Conservation (phyloP, 2,329 filamentous ascomycete species). For the Diaporthe australafricana region DNA sequence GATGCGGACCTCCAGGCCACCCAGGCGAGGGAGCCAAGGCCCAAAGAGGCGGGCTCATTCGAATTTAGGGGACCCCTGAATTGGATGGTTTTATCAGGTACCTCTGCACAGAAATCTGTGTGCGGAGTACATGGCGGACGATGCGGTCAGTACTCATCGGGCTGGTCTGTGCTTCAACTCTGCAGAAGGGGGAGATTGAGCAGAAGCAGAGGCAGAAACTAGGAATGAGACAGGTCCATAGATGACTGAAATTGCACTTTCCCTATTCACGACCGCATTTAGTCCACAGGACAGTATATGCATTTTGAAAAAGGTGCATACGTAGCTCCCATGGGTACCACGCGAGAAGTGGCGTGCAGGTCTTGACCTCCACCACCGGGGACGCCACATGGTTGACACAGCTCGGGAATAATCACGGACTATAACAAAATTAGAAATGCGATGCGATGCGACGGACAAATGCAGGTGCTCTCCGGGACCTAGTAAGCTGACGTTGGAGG, state of each 20-base stretch:
- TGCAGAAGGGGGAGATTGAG: not conserved
- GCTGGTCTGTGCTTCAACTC: slow-evolving; percentile 9
- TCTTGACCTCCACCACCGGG: too few species aligned
- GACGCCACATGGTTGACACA: not conserved
- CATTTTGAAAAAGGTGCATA: not conserved
- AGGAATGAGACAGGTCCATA: not conserved
- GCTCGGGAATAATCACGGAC: not conserved
- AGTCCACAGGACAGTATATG: not conserved
- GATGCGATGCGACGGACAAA: not conserved
- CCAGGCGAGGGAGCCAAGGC: not conserved
- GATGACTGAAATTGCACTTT: not conserved
- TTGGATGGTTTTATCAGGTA: slow-evolving; percentile 14
- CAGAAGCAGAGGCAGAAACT: not conserved
- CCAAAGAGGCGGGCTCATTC: not conserved
- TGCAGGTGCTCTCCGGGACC: not conserved
- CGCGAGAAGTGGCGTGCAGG: not conserved
- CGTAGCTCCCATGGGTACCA: not conserved
- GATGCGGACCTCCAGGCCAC: slow-evolving; percentile 15
- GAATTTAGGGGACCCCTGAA: not conserved
- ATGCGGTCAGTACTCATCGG: not conserved
- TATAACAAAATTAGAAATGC: not conserved
- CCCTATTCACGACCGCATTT: too few species aligned
- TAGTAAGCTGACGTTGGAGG: slow-evolving; percentile 5
- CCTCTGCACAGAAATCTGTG: not conserved
- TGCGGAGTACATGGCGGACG: not conserved